Conservation (phyloP, 345 rosid genomes). For the Sisymbrium altissimum region DNA sequence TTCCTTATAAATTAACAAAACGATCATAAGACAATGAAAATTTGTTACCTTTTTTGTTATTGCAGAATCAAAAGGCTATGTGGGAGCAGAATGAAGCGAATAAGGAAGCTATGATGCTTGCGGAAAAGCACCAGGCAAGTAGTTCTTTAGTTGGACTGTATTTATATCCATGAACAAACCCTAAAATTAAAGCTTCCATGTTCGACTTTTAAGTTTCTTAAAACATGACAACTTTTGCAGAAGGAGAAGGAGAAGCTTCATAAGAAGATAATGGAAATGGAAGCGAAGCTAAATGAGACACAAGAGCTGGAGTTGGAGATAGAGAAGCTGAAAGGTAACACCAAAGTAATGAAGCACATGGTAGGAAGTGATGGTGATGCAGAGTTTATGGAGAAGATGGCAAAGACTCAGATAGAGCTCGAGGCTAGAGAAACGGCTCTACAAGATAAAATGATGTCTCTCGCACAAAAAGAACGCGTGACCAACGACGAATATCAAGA, state of each 20-base stretch:
- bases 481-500: constrained; percentile 60
- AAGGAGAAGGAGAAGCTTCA: constrained; percentile 54
- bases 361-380: constrained; percentile 42
- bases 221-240: constrained; percentile 38
- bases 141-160: not conserved
- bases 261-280: constrained; percentile 41
- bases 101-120: constrained; percentile 45
- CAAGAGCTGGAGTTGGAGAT: constrained; percentile 68
- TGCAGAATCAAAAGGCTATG: constrained; percentile 55
- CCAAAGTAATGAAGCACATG: constrained; percentile 58
- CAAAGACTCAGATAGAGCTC: constrained; percentile 35
- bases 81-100: constrained; percentile 67
- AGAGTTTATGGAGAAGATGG: constrained; percentile 40
- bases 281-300: constrained; percentile 52
- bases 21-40: not conserved
- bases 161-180: not conserved
- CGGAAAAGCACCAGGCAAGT: constrained; percentile 56
- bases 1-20: not conserved
- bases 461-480: constrained; percentile 44
- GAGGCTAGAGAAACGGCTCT: constrained; percentile 52
- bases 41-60: not conserved
- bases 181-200: not conserved
- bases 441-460: constrained; percentile 37
- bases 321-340: constrained; percentile 53
- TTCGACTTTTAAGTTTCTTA: not conserved